These are phyloP conservation scores for Trichoderma sp. DNA, from an alignment of 2,329 filamentous ascomycete species.

Conservation along the genomic window DNA sequence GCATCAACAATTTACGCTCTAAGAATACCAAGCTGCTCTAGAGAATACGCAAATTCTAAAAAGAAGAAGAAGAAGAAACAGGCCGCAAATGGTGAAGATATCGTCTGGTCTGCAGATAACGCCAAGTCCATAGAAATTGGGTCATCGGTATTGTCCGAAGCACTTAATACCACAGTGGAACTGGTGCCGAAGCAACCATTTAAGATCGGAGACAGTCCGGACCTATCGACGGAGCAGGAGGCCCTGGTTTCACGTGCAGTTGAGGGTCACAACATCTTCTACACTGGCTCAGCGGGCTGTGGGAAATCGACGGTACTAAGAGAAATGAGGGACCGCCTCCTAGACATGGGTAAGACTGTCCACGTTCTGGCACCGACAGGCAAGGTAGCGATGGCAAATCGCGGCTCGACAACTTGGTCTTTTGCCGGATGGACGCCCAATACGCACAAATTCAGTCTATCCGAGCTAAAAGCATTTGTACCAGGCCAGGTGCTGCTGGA, in stretches of 20 bases:
- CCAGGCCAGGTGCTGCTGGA: slow-evolving; percentile 36
- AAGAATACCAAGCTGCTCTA: not conserved
- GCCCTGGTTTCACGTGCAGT: slow-evolving; percentile 44
- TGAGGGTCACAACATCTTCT: slow-evolving; percentile 58
- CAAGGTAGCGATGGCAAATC: slow-evolving; percentile 55
- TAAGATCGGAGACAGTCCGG: not conserved
- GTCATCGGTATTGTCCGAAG: not conserved
- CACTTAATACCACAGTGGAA: not conserved
- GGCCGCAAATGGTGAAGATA: not conserved
- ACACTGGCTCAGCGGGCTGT: slow-evolving; percentile 59
- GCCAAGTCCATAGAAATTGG: not conserved
- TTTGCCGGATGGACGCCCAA: slow-evolving; percentile 56
- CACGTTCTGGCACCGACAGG: slow-evolving; percentile 59
- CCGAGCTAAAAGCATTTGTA: not conserved
- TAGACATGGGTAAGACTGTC: slow-evolving; percentile 33
- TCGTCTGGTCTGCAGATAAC: too few relatives aligned
- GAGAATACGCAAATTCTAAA: not conserved
- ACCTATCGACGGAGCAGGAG: slow-evolving; percentile 25
- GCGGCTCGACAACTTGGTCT: slow-evolving; percentile 55
- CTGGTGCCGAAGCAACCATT: not conserved
- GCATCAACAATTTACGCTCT: not conserved
- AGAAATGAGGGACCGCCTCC: slow-evolving; percentile 24
- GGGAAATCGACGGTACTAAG: slow-evolving; percentile 32
- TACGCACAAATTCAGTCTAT: slow-evolving; percentile 8
- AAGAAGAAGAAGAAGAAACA: not conserved